Conservation (phyloP, 1,139 yeast species). For the Insectozyma bohioensis region DNA sequence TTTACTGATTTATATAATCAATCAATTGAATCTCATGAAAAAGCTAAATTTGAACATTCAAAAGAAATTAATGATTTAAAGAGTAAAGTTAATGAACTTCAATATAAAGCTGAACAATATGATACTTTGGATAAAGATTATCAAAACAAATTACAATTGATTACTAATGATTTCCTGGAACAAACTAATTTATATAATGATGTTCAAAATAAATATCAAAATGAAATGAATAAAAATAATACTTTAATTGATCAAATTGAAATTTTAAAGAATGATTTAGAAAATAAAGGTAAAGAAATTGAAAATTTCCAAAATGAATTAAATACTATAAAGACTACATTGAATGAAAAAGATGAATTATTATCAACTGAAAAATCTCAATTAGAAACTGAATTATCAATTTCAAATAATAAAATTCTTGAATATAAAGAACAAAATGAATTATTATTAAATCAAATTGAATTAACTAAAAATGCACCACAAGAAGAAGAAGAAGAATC, state of each 20-base stretch:
- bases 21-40: slow-evolving; percentile 19
- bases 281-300: slow-evolving; percentile 35
- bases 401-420: slow-evolving; percentile 43
- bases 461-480: slow-evolving; percentile 30
- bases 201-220: slow-evolving; percentile 55
- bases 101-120: slow-evolving; percentile 34
- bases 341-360: slow-evolving; percentile 25
- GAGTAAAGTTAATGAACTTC: slow-evolving; percentile 22
- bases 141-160: slow-evolving; percentile 29
- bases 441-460: slow-evolving; percentile 69
- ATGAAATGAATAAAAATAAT: slow-evolving; percentile 58
- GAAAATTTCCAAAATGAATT: slow-evolving; percentile 30
- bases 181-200: slow-evolving; percentile 52
- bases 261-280: slow-evolving; percentile 42
- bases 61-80: slow-evolving; percentile 24
- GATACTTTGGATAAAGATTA: slow-evolving; percentile 36
- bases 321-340: slow-evolving; percentile 18
- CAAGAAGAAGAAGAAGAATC: slow-evolving; percentile 12
- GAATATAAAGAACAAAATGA: slow-evolving; percentile 68
- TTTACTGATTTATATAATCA: slow-evolving; percentile 18
- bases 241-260: slow-evolving; percentile 49
- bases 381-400: slow-evolving; percentile 54
- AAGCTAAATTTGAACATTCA: slow-evolving; percentile 15
- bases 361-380: slow-evolving; percentile 24
- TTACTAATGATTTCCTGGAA: slow-evolving; percentile 46